phyloP scores from a whole-genome alignment of 2,329 filamentous ascomycete genomes.

The Ascosphaera apis region DNA sequence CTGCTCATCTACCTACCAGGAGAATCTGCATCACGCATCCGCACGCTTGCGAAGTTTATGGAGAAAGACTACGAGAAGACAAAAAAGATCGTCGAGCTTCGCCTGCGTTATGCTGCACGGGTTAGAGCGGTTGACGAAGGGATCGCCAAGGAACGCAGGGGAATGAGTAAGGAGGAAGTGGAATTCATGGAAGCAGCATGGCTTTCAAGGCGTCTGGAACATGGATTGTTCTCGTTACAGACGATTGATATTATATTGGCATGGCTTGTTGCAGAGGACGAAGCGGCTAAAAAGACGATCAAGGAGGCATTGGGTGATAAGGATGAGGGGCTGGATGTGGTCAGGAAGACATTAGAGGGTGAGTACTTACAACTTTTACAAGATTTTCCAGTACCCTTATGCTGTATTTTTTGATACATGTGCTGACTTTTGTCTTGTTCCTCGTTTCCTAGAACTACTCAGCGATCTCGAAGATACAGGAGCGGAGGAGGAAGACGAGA shows the following conservation, averaged over 20 bases:
- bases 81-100: constrained; percentile 43
- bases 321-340: constrained; percentile 38
- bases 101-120: constrained; percentile 44
- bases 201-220: constrained; percentile 54
- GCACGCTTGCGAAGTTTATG: constrained; percentile 78
- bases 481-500: constrained; percentile 27
- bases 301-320: constrained; percentile 39
- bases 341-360: constrained; percentile 46
- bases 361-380: constrained; percentile 8
- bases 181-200: constrained; percentile 45
- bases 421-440: background rate
- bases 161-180: constrained; percentile 32
- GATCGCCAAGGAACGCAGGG: constrained; percentile 35
- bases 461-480: constrained; percentile 32
- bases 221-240: constrained; percentile 63
- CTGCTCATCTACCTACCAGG: constrained; percentile 60
- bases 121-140: constrained; percentile 39
- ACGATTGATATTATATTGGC: constrained; percentile 60
- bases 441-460: constrained; percentile 31
- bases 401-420: background rate
- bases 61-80: constrained; percentile 86
- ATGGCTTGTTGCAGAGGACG: constrained; percentile 81
- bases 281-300: constrained; percentile 45
- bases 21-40: constrained; percentile 54
- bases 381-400: background rate